These are phyloP conservation scores for Kazachstania taianensis DNA, from an alignment of 805 yeast species.

Conservation along the genomic window DNA sequence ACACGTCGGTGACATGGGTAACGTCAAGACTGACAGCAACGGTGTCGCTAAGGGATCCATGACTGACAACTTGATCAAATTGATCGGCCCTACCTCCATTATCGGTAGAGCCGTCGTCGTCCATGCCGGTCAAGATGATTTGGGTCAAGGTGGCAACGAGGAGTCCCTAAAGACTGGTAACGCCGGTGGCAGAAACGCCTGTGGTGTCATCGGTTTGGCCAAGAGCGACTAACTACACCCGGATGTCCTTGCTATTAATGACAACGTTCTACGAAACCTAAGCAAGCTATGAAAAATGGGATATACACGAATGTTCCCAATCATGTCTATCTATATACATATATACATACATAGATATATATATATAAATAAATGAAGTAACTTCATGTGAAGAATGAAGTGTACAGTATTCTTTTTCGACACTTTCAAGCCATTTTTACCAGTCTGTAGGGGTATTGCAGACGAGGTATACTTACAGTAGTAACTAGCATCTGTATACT, in stretches of 20 bases:
- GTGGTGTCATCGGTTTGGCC: slow-evolving; percentile 83
- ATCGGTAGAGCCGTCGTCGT: slow-evolving; percentile 93
- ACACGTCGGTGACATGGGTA: slow-evolving; percentile 84
- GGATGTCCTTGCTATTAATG: neutral
- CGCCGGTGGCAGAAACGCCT: slow-evolving; percentile 97
- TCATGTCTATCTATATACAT: no score
- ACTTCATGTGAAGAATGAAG: neutral
- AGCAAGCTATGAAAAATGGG: no score
- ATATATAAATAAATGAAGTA: neutral
- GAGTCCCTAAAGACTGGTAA: slow-evolving; percentile 93
- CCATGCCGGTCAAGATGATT: slow-evolving; percentile 87
- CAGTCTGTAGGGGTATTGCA: no score
- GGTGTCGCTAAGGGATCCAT: slow-evolving; percentile 90
- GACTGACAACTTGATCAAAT: slow-evolving; percentile 66
- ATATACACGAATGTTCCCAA: no score
- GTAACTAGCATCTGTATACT: neutral
- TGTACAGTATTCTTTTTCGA: no score
- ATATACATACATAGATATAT: slow-evolving; percentile 1
- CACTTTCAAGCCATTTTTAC: no score
- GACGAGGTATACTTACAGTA: neutral
- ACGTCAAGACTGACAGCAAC: slow-evolving; percentile 72
- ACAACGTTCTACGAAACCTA: no score
- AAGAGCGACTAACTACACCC: no score
- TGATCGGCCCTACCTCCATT: slow-evolving; percentile 79
- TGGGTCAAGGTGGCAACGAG: slow-evolving; percentile 87